Evolutionary conservation across 2,329 filamentous ascomycete genomes (phyloP).

Genomic region (Dactylonectria estremocensis): DNA sequence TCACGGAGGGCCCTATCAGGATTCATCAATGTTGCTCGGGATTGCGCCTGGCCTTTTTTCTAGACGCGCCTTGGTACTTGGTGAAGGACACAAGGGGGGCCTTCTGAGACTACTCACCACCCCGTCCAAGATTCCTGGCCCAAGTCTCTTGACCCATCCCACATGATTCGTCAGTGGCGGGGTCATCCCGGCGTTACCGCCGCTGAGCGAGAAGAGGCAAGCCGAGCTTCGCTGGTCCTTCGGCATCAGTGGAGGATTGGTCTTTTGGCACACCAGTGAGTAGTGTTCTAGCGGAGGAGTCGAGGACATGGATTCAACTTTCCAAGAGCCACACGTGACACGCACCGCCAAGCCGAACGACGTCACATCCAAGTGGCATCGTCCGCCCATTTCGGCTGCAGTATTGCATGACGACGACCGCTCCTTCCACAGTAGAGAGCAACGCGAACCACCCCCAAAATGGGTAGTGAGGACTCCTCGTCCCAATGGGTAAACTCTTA

Average conservation of each 20-base stretch:
- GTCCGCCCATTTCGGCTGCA: neutral
- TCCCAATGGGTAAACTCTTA: no score
- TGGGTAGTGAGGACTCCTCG: no score
- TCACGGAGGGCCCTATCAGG: no score
- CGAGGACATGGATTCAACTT: no score
- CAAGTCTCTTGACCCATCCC: slow-evolving; percentile 11
- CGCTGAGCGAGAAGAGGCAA: slow-evolving; percentile 31
- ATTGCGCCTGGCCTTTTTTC: slow-evolving; percentile 10
- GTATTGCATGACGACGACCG: neutral
- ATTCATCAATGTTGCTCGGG: neutral
- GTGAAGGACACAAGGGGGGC: neutral
- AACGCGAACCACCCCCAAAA: neutral
- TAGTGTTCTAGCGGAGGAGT: no score
- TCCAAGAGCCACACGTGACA: no score
- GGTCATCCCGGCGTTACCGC: neutral
- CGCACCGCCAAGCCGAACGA: no score
- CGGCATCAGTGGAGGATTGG: neutral
- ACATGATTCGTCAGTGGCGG: slow-evolving; percentile 25
- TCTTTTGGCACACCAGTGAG: neutral
- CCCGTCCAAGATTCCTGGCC: slow-evolving; percentile 7
- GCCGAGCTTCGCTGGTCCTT: neutral
- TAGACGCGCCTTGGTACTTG: neutral
- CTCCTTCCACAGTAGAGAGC: slow-evolving; percentile 8
- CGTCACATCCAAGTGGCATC: neutral
- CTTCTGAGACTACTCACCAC: neutral